Evolutionary conservation across 108 stramenopile genomes (phyloP), one percentile per base, ranked within the genome.

Genomic region (Bacterosira constricta): DNA sequence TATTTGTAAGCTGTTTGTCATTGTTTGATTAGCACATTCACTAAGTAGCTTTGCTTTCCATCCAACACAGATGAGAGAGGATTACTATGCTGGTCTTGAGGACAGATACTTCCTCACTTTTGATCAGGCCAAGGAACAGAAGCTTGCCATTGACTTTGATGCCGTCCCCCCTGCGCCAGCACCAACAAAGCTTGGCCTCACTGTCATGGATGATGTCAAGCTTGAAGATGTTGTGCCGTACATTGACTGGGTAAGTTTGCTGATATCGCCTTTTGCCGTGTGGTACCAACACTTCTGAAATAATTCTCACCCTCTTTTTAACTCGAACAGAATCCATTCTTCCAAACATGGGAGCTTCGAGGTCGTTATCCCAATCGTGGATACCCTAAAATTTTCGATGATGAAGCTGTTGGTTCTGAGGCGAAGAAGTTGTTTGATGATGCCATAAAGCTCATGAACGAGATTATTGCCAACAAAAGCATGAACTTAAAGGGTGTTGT

Each of bases 331-430:
- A 96, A 96, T 71, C 97, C 97, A 29, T 97, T 99, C 86, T 99
- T 97, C 87, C 97, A 98, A 83, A 98, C 98, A 20, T 99, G 97
- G 98, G 99, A 99, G 83, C 85, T 99, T 38, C 85, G 99, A 44
- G 99, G 99, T 11, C 94, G 98, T 47, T 99, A 99, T 76, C 99
- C 98, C 11, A 99, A 99, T 80, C 91, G 99, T 37, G 99, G 99
- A n/a, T 99, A 99, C 73, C 99, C 99, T 47, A 97, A 98, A 81
- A 99, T 99, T 65, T 99, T 99, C 85, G 83, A 97, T 47, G 99
- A 99, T 70, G 93, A 94, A 69, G 78, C 88, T 18, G 99, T 99
- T 20, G 99, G 99, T 42, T 55, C 53, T 6, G 99, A 99, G 69
- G 99, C 99, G 20, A 96, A 94, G 88, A 99, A 99, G 67, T 84